These are phyloP conservation scores for Fusarium incarnatum DNA, from an alignment of 2,329 filamentous ascomycete genomes.

Conservation along the genomic window DNA sequence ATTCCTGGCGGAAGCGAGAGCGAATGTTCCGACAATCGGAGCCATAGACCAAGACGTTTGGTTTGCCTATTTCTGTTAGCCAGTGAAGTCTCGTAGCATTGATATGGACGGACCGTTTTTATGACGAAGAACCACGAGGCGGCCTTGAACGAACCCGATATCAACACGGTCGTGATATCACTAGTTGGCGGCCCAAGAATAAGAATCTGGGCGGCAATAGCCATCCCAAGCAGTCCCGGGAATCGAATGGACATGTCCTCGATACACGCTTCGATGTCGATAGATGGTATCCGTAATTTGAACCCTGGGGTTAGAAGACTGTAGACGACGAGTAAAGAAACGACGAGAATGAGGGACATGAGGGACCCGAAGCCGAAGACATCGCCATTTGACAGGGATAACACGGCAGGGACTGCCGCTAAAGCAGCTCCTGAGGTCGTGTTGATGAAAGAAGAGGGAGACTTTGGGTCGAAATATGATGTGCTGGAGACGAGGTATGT, in stretches of 20 bases:
- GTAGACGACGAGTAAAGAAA: conserved; percentile 49
- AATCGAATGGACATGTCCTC: not conserved
- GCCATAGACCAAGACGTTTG: conserved; percentile 50
- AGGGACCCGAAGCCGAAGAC: conserved; percentile 30
- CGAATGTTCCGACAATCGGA: conserved; percentile 49
- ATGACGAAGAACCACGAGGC: conserved; percentile 52
- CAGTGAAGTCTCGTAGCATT: too few species aligned
- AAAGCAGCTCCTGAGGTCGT: not conserved
- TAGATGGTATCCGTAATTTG: not conserved
- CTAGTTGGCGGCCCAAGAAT: conserved; percentile 43
- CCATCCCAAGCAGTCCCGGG: not conserved
- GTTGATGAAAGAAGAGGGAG: not conserved
- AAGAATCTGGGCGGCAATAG: conserved; percentile 33
- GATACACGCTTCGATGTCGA: conserved; percentile 45
- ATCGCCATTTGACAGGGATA: conserved; percentile 48
- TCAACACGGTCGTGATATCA: conserved; percentile 25
- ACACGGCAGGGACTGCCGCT: not conserved
- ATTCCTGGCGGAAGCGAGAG: conserved; percentile 47
- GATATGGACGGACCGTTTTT: conserved; percentile 1
- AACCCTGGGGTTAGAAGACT: conserved; percentile 30
- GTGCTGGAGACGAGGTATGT: not conserved
- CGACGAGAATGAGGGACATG: conserved; percentile 46
- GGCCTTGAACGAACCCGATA: conserved; percentile 48
- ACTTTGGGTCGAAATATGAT: not conserved
- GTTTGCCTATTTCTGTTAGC: conserved; percentile 40